phyloP scores from a whole-genome alignment of 495 filamentous ascomycete genomes.

The Mytilinidion resinicola region DNA sequence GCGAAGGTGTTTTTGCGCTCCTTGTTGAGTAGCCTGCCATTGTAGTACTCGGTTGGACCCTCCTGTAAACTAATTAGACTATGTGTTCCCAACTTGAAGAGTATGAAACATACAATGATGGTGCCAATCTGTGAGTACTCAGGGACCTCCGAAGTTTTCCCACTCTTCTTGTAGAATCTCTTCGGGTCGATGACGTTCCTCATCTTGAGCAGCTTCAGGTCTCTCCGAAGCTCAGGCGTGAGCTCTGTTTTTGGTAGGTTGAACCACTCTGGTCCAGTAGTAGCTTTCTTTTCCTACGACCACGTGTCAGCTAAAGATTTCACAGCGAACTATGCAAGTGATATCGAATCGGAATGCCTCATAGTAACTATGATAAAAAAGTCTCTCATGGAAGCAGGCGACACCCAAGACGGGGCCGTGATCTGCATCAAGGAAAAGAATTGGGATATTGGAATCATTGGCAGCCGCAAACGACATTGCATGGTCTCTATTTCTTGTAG shows the following conservation, averaged over 20 bases:
- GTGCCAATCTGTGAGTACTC: conserved; percentile 85
- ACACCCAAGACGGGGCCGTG: conserved; percentile 68
- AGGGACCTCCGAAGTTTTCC: conserved; percentile 57
- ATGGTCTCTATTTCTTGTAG: not conserved
- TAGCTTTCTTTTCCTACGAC: conserved; percentile 49
- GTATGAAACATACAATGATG: conserved; percentile 45
- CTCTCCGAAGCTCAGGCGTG: conserved; percentile 77
- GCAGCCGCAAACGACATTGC: conserved; percentile 28
- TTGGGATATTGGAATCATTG: conserved; percentile 68
- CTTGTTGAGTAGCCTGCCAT: conserved; percentile 69
- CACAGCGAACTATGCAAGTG: conserved; percentile 2
- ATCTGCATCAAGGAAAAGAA: conserved; percentile 55
- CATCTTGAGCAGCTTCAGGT: conserved; percentile 82
- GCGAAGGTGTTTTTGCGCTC: conserved; percentile 85
- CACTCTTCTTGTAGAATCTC: conserved; percentile 84
- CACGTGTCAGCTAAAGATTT: conserved; percentile 30
- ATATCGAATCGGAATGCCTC: conserved; percentile 45
- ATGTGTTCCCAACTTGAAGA: too few species aligned
- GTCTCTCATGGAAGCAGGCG: conserved; percentile 70
- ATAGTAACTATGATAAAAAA: conserved; percentile 98
- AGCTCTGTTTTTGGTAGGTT: conserved; percentile 75
- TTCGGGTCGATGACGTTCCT: conserved; percentile 83
- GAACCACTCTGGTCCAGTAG: conserved; percentile 67
- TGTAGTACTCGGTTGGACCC: conserved; percentile 83
- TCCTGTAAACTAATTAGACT: conserved; percentile 34